Evolutionary conservation across 2,329 filamentous ascomycete species (phyloP).

Genomic region (Cladophialophora bantiana): DNA sequence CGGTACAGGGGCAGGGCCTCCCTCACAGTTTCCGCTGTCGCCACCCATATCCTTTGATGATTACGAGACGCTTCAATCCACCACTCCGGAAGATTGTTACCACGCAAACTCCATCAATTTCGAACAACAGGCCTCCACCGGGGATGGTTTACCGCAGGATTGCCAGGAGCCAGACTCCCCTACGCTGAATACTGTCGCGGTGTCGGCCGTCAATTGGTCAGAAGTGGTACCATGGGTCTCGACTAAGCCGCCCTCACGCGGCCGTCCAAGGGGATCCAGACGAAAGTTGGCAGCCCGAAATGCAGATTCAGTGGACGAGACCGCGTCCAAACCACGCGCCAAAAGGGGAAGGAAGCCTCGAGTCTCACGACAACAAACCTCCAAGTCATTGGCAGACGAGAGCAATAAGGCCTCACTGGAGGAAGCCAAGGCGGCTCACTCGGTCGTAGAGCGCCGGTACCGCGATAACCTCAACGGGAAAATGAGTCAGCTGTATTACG

Average conservation of each 20-base stretch:
- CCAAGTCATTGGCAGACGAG: constrained; percentile 25
- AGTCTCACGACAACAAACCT: constrained; percentile 17
- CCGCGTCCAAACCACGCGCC: neutral
- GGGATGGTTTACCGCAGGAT: neutral
- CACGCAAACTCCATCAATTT: neutral
- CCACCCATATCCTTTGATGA: neutral
- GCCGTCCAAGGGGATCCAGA: neutral
- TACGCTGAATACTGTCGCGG: neutral
- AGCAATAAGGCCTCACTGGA: constrained; percentile 23
- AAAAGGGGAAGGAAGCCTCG: neutral
- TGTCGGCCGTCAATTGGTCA: neutral
- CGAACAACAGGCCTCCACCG: neutral
- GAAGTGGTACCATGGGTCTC: neutral
- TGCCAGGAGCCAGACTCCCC: neutral
- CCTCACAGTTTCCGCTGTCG: constrained; percentile 1
- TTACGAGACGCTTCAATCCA: neutral
- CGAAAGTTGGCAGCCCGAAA: neutral
- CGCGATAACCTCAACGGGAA: constrained; percentile 40
- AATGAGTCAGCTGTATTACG: constrained; percentile 37
- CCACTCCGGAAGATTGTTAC: neutral
- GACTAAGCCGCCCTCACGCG: neutral
- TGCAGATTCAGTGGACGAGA: neutral
- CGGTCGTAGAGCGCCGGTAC: constrained; percentile 38
- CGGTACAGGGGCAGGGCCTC: neutral
- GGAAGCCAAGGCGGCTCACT: constrained; percentile 37